phyloP scores from a whole-genome alignment of 208 protist genomes.

The Crithidia sp. region DNA sequence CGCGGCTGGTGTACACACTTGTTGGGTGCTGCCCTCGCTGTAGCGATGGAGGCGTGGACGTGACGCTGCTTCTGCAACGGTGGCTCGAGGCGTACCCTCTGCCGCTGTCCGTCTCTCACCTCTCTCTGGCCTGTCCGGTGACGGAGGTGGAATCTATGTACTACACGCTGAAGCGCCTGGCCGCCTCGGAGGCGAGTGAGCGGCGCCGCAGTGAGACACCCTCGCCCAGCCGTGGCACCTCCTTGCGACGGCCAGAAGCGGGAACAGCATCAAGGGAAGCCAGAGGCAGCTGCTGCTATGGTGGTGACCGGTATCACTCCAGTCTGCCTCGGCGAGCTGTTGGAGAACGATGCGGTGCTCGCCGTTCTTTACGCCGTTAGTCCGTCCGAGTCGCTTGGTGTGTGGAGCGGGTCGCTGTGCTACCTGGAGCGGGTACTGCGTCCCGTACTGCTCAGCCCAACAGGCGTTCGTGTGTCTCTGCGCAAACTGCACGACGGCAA shows the following conservation, averaged over 20 bases:
- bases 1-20: conserved; percentile 21
- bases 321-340: conserved; percentile 28
- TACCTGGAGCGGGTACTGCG: conserved; percentile 21
- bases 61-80: conserved; percentile 22
- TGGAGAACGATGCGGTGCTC: conserved; percentile 32
- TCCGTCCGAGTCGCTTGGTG: conserved; percentile 11
- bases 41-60: conserved; percentile 3
- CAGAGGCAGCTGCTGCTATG: too few relatives aligned
- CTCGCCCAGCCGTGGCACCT: conserved; percentile 5
- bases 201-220: conserved; percentile 13
- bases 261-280: too few relatives aligned
- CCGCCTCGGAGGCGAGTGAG: conserved; percentile 25
- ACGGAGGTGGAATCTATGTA: conserved; percentile 35
- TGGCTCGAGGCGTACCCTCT: conserved; percentile 31
- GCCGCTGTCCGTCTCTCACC: conserved; percentile 15
- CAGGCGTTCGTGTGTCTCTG: conserved; percentile 29
- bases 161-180: conserved; percentile 42
- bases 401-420: conserved; percentile 32
- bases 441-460: conserved; percentile 27
- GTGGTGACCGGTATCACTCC: conserved; percentile 33
- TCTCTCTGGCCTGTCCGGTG: conserved; percentile 21
- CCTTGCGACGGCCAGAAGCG: background rate
- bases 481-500: conserved; percentile 5
- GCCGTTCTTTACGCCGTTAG: conserved; percentile 28
- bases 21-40: conserved; percentile 25